Base-by-base conservation (phyloP, 768 basidiomycete genomes). In the Phanerochaete carnosa region DNA sequence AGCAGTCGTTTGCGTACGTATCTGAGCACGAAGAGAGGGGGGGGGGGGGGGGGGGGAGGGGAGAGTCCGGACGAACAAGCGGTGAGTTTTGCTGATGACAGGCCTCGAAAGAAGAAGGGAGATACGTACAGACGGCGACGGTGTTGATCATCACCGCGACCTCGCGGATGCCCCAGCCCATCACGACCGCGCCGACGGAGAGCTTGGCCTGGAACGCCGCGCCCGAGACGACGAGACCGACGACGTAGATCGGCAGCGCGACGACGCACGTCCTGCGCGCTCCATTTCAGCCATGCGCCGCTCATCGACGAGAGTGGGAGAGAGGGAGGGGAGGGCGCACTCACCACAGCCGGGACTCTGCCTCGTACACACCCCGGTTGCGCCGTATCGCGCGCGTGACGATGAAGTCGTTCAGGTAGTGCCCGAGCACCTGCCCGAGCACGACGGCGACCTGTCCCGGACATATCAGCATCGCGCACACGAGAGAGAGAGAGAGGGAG, bases 131-230 rank as follows among this genome's bases (percentile, higher is more conserved):
- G n/a, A 87, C 76, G 1, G 83, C 83, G 46, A 86, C 85, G 0
- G 87, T 88, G 66, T 78, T 81, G 59, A 88, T 78, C 77, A 88
- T 80, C 55, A 82, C 71, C 0, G 81, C 75, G 2, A 84, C 72
- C 62, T 84, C 77, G 0, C 84, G 79, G 54, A 88, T 80, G 9
- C 83, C 85, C 88, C 88, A 89, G 16, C 87, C 87, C 71, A 88
- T 81, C 54, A 88, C 76, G 28, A 88, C 66, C 1, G 80, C 83
- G 2, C 75, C 82, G n/a, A 80, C 69, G 30, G 74, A 75, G 0
- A 84, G 71, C 59, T 83, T 81, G 16, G 81, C 79, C 67, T 87
- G 77, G 52, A 87, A 70, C 4, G 80, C 73, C 0, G 78, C 80
- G 8, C 86, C 87, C 2, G 88, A 74, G 0, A 81, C 68, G 39